Evolutionary conservation across 2,329 filamentous ascomycete genomes (phyloP).

Genomic region (Cephalotrichum gorgonifer): DNA sequence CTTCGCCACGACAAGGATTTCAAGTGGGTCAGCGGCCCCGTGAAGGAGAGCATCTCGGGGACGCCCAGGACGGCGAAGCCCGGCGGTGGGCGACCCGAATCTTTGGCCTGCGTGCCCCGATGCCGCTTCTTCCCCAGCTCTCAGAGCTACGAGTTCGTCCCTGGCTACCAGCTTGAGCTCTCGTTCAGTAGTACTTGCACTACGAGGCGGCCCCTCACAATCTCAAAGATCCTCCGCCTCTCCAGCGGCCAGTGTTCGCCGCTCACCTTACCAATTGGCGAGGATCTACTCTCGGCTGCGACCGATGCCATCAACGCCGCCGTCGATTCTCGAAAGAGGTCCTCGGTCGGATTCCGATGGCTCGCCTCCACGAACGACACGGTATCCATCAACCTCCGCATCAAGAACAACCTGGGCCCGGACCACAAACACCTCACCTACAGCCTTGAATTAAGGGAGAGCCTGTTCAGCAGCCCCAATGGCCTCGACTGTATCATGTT

Average conservation of each 20-base stretch:
- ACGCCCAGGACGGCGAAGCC: constrained; percentile 28
- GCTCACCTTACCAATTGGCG: constrained; percentile 32
- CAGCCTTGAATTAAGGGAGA: constrained; percentile 29
- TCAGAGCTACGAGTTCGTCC: constrained; percentile 33
- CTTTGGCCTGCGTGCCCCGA: constrained; percentile 35
- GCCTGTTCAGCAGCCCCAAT: constrained; percentile 32
- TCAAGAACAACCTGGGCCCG: constrained; percentile 40
- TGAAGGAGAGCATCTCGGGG: constrained; percentile 25
- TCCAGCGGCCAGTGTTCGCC: constrained; percentile 37
- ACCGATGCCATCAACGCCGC: constrained; percentile 29
- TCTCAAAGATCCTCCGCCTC: constrained; percentile 29
- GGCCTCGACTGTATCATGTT: constrained; percentile 34
- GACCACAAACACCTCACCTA: constrained; percentile 32
- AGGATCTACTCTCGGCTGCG: constrained; percentile 35
- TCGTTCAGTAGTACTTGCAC: constrained; percentile 31
- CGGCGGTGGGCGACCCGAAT: constrained; percentile 28
- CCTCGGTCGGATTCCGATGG: background rate
- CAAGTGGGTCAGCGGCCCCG: constrained; percentile 32
- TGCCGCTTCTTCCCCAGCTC: constrained; percentile 31
- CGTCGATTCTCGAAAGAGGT: constrained; percentile 18
- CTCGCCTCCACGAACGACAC: constrained; percentile 26
- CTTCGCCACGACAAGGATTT: constrained; percentile 39
- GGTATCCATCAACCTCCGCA: constrained; percentile 32
- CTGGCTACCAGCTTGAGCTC: constrained; percentile 39
- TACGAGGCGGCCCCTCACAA: constrained; percentile 20